Conservation (phyloP, 2,329 filamentous ascomycete genomes). For the Trichoderma atrobrunneum region DNA sequence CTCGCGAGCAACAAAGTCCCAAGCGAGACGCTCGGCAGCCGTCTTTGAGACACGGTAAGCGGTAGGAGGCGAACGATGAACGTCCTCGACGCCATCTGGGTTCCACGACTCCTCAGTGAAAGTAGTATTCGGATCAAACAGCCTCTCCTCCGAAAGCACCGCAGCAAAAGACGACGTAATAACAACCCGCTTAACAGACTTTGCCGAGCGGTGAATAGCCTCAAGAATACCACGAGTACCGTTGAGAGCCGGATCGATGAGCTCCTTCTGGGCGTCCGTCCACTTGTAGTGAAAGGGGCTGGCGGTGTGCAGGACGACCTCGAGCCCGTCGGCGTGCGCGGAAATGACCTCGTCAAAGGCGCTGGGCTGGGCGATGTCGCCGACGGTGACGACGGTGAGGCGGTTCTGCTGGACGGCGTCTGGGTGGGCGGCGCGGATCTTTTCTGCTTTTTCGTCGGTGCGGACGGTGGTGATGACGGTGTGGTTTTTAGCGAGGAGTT, state of each 20-base stretch:
- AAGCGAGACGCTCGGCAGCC: conserved; percentile 52
- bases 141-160: conserved; percentile 41
- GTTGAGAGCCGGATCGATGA: conserved; percentile 56
- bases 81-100: conserved; percentile 47
- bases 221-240: conserved; percentile 68
- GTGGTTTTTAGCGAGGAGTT: conserved; percentile 50
- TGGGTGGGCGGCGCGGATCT: conserved; percentile 44
- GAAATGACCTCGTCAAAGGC: conserved; percentile 67
- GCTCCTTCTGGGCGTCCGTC: conserved; percentile 49
- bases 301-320: conserved; percentile 59
- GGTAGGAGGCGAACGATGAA: conserved; percentile 37
- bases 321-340: conserved; percentile 37
- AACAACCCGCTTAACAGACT: conserved; percentile 67
- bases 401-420: conserved; percentile 44
- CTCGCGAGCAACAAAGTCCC: conserved; percentile 48
- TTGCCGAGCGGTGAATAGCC: conserved; percentile 59
- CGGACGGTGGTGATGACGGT: conserved; percentile 56
- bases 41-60: conserved; percentile 57
- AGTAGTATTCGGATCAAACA: conserved; percentile 38
- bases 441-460: conserved; percentile 51
- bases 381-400: conserved; percentile 60
- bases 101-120: conserved; percentile 54
- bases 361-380: conserved; percentile 69
- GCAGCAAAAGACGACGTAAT: conserved; percentile 57
- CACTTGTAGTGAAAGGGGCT: conserved; percentile 57